These are phyloP conservation scores for Sporopachydermia cereana DNA, from an alignment of 1,139 yeast genomes.

Conservation along the genomic window DNA sequence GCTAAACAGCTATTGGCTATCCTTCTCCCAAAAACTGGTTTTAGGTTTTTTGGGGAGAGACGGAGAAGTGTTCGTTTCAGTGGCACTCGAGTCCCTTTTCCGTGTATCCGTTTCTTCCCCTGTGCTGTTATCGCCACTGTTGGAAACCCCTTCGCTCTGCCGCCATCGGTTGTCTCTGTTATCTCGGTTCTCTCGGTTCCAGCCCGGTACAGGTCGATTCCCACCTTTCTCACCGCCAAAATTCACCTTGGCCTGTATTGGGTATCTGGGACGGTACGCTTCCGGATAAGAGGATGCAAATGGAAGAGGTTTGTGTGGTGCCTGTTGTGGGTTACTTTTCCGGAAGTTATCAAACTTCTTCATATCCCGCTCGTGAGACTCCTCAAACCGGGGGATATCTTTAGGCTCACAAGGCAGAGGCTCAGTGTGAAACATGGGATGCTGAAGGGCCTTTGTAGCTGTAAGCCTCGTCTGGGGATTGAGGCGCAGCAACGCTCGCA, in stretches of 20 bases:
- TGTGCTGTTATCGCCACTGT: background rate
- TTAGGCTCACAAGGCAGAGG: slow-evolving; percentile 50
- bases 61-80: too few relatives aligned
- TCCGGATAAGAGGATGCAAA: slow-evolving; percentile 2
- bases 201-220: background rate
- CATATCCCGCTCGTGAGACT: slow-evolving; percentile 81
- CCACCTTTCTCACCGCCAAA: background rate
- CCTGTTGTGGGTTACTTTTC: background rate
- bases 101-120: too few relatives aligned
- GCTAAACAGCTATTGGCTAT: too few relatives aligned
- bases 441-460: slow-evolving; percentile 66
- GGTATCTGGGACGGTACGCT: background rate
- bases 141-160: background rate
- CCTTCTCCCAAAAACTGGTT: too few relatives aligned
- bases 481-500: slow-evolving; percentile 43
- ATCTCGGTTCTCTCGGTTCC: background rate
- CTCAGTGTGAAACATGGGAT: slow-evolving; percentile 49
- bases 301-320: slow-evolving; percentile 7
- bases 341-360: slow-evolving; percentile 33
- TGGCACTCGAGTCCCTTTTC: too few relatives aligned
- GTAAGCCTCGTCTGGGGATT: slow-evolving; percentile 68
- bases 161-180: background rate
- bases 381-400: slow-evolving; percentile 63
- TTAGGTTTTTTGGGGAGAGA: too few relatives aligned
- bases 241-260: background rate